Percentiles rank a stretch among this genome's conserved stretches.
These are phyloP conservation scores for Penicillium concentricum DNA, from an alignment of 2,329 filamentous ascomycete species.

Conservation along the genomic window DNA sequence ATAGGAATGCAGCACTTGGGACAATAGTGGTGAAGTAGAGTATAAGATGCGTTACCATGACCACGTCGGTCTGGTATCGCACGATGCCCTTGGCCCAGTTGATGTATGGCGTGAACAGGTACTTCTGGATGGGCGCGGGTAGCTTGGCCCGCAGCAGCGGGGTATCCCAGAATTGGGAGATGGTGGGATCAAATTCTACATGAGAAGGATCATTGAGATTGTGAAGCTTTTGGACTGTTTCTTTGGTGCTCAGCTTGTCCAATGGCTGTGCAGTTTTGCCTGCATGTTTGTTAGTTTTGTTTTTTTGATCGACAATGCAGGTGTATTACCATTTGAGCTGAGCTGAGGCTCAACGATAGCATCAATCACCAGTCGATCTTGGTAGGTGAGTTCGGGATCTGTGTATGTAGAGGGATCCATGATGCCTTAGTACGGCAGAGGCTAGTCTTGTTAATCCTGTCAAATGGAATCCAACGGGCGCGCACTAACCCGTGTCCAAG, in stretches of 20 bases:
- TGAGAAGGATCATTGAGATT: slow-evolving; percentile 51
- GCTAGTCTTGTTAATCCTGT: slow-evolving; percentile 1
- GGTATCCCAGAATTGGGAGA: slow-evolving; percentile 55
- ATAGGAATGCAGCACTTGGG: slow-evolving; percentile 66
- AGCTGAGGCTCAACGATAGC: slow-evolving; percentile 36
- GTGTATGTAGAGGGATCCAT: slow-evolving; percentile 34
- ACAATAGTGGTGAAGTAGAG: slow-evolving; percentile 69
- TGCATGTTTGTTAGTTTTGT: slow-evolving; percentile 4
- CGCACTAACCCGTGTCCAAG: neutral
- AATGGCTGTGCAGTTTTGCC: slow-evolving; percentile 12
- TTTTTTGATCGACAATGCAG: neutral
- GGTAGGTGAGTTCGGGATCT: slow-evolving; percentile 37
- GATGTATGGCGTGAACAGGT: slow-evolving; percentile 61
- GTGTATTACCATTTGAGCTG: slow-evolving; percentile 11
- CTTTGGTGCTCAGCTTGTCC: slow-evolving; percentile 15
- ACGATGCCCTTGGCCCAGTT: slow-evolving; percentile 56
- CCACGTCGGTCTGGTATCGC: slow-evolving; percentile 68
- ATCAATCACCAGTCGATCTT: slow-evolving; percentile 41
- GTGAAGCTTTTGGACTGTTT: slow-evolving; percentile 46
- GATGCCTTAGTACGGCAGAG: neutral
- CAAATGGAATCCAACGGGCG: neutral
- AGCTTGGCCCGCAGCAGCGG: slow-evolving; percentile 42
- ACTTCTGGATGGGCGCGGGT: slow-evolving; percentile 44
- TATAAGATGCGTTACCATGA: slow-evolving; percentile 74
- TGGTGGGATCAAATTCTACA: slow-evolving; percentile 54